These are phyloP conservation scores for Pyrenochaeta sp. DNA, from an alignment of 2,329 filamentous ascomycete genomes.

Conservation along the genomic window DNA sequence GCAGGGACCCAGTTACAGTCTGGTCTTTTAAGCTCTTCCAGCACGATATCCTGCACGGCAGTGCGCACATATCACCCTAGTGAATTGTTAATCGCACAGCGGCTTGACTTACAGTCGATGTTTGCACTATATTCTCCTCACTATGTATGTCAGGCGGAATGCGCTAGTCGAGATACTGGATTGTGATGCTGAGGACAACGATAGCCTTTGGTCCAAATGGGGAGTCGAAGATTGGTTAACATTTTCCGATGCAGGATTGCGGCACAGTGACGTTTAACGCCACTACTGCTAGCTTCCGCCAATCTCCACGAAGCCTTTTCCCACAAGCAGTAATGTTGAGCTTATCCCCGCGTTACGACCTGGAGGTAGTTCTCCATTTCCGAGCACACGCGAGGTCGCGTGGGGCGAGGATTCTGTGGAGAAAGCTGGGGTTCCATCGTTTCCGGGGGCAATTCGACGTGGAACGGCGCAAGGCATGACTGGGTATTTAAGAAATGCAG, in stretches of 20 bases:
- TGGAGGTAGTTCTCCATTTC: constrained; percentile 3
- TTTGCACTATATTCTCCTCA: no score
- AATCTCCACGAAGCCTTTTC: constrained; percentile 10
- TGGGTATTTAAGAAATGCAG: constrained; percentile 6
- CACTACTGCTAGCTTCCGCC: constrained; percentile 9
- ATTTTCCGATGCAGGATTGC: constrained; percentile 24
- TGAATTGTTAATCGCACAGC: no score
- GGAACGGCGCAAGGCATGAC: no score
- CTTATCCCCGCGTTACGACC: constrained; percentile 5
- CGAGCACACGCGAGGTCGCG: constrained; percentile 18
- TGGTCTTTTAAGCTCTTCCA: no score
- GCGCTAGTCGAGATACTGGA: no score
- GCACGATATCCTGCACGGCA: no score
- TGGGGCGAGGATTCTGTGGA: constrained; percentile 11
- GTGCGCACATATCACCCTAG: no score
- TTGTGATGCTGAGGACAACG: constrained; percentile 12
- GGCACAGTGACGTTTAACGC: constrained; percentile 16
- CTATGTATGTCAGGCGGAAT: no score
- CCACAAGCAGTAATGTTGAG: constrained; percentile 8
- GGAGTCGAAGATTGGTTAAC: constrained; percentile 16
- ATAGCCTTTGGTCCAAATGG: no score
- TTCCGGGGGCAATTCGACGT: no score
- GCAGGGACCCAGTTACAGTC: no score
- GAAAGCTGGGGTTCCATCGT: constrained; percentile 3
- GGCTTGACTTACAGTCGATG: no score